These are phyloP conservation scores for Dendrobium officinale DNA, from an alignment of 106 monocot species.

Conservation along the genomic window DNA sequence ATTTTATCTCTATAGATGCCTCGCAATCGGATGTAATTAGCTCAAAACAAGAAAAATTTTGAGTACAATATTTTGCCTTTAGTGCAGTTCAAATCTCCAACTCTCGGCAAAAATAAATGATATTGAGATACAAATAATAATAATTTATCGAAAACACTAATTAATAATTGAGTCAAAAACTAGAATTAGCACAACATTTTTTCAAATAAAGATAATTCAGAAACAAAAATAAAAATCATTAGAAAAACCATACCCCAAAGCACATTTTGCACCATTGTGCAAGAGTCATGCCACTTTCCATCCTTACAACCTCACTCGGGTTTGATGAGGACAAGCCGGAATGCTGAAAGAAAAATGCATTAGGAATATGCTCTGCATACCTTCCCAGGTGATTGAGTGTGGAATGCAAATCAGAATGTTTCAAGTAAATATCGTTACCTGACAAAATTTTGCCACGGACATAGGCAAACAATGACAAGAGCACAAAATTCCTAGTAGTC, in stretches of 20 bases:
- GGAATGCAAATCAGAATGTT: background rate
- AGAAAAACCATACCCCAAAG: constrained; percentile 44
- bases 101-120: no score
- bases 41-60: no score
- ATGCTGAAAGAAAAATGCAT: constrained; percentile 56
- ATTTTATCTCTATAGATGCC: no score
- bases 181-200: no score
- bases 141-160: no score
- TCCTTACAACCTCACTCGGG: constrained; percentile 49
- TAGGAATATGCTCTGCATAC: constrained; percentile 5
- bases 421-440: constrained; percentile 41
- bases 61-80: no score
- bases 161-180: no score
- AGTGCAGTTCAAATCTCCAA: no score
- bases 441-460: constrained; percentile 89
- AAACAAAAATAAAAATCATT: background rate
- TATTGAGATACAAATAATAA: no score
- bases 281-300: constrained; percentile 81
- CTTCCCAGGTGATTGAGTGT: background rate
- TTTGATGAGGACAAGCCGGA: constrained; percentile 52
- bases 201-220: no score
- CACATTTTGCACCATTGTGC: constrained; percentile 54
- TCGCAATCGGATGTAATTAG: no score
- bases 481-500: constrained; percentile 69
- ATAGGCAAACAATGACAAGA: constrained; percentile 64